Evolutionary conservation across 495 filamentous ascomycete species (phyloP), one percentile per base, ranked within the genome.

Genomic region (Hypoxylon perforatum): DNA sequence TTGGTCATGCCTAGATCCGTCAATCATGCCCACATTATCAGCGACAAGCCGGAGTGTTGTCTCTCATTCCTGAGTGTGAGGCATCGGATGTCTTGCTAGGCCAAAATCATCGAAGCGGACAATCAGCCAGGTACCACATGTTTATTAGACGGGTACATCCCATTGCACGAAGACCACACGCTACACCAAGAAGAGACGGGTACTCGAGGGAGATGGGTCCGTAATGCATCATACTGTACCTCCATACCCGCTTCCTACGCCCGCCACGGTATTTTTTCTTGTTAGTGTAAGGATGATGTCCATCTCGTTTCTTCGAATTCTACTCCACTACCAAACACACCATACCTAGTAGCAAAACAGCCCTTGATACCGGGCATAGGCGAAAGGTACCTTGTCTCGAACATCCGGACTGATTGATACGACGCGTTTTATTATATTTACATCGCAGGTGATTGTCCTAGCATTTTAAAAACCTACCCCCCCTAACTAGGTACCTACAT

Each of bases 61-160:
- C 69, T 71, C 55, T 66, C 59, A 70, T 70, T 70, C 53, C 53
- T 65, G 61, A 61, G 61, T 68, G 48, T 65, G 49, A 68, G 64
- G 68, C 61, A 63, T 73, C 65, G 60, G 70, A 49, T 71, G 67
- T 73, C 70, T 73, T 63, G 60, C 62, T 70, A 65, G n/a, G 48
- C 62, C 45, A 70, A 63, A 66, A 57, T 52, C 52, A 66, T 63
- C 61, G 30, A 65, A 44, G 57, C 55, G 49, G 62, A 44, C 49
- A 63, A 60, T 57, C 65, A 57, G 35, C 55, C 49, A 63, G 51
- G 65, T 64, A 69, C 60, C 55, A 69, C 56, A 48, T 63, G 35
- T 42, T 46, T 33, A 33, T 33, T 52, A 58, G 49, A 58, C 44
- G 41, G 58, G 55, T 59, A 57, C 65, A 38, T 63, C 42, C 38